Percentiles rank a stretch among this genome's conserved stretches.
These are phyloP conservation scores for Stagonosporopsis cucurbitacearum DNA, from an alignment of 2,329 filamentous ascomycete species.

Conservation along the genomic window DNA sequence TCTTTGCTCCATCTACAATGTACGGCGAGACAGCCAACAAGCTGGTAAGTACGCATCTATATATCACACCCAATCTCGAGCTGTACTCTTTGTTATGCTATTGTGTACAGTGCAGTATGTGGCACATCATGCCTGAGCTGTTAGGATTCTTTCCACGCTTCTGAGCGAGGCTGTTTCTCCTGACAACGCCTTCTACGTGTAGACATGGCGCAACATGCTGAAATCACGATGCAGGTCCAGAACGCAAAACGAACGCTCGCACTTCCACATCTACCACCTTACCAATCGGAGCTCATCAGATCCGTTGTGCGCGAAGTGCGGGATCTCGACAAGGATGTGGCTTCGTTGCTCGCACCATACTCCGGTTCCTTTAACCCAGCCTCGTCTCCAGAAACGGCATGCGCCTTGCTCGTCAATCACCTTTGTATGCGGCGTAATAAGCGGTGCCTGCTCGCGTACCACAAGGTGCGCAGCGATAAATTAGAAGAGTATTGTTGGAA, in stretches of 20 bases:
- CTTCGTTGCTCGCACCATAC: constrained; percentile 79
- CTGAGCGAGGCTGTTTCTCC: not conserved
- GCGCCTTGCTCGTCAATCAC: constrained; percentile 89
- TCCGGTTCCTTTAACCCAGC: constrained; percentile 85
- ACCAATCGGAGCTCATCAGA: constrained; percentile 90
- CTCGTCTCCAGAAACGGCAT: constrained; percentile 81
- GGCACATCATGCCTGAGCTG: not conserved
- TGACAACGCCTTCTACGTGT: not conserved
- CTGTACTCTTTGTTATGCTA: too few relatives aligned
- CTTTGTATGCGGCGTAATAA: constrained; percentile 96
- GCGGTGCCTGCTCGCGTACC: constrained; percentile 91
- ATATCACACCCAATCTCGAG: not conserved
- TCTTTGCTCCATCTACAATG: constrained; percentile 59
- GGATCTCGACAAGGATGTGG: constrained; percentile 87
- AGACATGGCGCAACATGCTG: not conserved
- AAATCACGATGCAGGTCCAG: constrained; percentile 69
- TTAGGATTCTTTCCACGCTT: not conserved
- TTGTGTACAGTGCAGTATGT: not conserved
- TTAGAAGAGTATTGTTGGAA: constrained; percentile 94
- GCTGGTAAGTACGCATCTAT: constrained; percentile 62
- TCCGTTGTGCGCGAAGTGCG: constrained; percentile 88
- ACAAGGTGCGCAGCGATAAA: constrained; percentile 87
- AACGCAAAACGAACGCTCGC: constrained; percentile 95
- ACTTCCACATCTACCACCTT: constrained; percentile 83
- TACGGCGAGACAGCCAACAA: constrained; percentile 89